A percentile compares a stretch with the other conserved stretches of the same genome.
These are phyloP conservation scores for Auricularia sp. DNA, from an alignment of 768 basidiomycete species.

Conservation along the genomic window DNA sequence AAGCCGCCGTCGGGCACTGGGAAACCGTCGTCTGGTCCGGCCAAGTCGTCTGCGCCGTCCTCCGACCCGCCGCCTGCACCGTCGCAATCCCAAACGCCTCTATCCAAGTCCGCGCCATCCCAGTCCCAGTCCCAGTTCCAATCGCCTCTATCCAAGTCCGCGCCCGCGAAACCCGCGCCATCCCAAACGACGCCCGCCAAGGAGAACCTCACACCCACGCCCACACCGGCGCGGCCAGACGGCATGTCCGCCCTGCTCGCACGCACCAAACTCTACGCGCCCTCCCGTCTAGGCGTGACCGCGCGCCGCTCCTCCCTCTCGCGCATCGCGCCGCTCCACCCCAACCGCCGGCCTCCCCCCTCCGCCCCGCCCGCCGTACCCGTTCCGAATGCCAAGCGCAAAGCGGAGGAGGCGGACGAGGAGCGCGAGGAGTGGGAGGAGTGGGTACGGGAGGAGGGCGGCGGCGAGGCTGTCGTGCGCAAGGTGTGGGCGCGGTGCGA, in stretches of 20 bases:
- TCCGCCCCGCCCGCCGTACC: neutral
- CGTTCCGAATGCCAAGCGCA: neutral
- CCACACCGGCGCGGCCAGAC: neutral
- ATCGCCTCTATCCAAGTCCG: no score
- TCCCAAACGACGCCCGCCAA: neutral
- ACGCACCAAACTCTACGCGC: neutral
- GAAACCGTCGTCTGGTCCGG: no score
- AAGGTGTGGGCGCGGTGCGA: neutral
- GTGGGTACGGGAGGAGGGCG: neutral
- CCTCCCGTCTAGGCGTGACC: neutral
- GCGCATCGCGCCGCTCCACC: neutral
- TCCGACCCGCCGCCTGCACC: no score
- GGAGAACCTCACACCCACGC: neutral
- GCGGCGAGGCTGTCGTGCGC: neutral
- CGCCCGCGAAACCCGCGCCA: no score
- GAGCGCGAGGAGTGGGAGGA: neutral
- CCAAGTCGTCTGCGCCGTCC: no score
- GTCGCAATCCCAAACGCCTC: no score
- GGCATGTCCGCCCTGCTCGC: neutral
- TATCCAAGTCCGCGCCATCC: no score
- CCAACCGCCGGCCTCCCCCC: neutral
- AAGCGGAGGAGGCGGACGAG: neutral
- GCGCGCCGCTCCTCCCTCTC: neutral
- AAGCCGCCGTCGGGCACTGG: no score
- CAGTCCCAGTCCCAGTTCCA: no score